These are phyloP conservation scores for Yamadazyma membranifaciens DNA, from an alignment of 1,139 yeast species.

Conservation along the genomic window DNA sequence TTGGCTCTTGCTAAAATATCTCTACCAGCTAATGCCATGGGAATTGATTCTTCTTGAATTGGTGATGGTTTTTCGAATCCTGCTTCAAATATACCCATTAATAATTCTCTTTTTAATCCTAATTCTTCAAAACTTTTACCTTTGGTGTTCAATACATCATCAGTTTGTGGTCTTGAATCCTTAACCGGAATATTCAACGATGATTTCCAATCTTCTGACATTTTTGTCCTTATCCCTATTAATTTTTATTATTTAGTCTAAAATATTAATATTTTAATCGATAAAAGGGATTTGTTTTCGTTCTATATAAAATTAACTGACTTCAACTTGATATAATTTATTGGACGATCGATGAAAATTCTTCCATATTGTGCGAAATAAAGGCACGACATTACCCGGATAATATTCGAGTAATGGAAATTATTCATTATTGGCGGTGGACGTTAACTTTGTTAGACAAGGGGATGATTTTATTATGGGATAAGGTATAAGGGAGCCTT, in stretches of 20 bases:
- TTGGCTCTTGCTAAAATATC: conserved; percentile 97
- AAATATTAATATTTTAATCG: background rate
- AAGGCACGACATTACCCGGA: conserved; percentile 6
- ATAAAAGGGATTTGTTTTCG: background rate
- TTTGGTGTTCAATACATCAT: conserved; percentile 89
- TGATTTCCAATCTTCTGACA: conserved; percentile 64
- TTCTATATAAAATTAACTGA: background rate
- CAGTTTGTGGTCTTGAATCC: conserved; percentile 94
- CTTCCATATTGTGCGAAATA: too few relatives aligned
- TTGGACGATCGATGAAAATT: conserved; percentile 6
- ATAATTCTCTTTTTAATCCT: conserved; percentile 82
- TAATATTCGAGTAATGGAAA: too few relatives aligned
- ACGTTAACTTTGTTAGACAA: too few relatives aligned
- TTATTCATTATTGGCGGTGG: background rate
- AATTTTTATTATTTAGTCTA: background rate
- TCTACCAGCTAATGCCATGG: conserved; percentile 92
- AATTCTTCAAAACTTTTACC: conserved; percentile 93
- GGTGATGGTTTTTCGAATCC: conserved; percentile 99
- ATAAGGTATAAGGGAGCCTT: too few relatives aligned
- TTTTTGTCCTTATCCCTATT: conserved; percentile 8
- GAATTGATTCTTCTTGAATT: conserved; percentile 96
- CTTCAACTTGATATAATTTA: background rate
- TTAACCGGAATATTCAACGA: conserved; percentile 72
- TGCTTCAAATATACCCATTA: conserved; percentile 98
- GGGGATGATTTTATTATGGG: too few relatives aligned